Conservation (phyloP, 192 early-diverging fungal genomes). For the Obelidium mucronatum region DNA sequence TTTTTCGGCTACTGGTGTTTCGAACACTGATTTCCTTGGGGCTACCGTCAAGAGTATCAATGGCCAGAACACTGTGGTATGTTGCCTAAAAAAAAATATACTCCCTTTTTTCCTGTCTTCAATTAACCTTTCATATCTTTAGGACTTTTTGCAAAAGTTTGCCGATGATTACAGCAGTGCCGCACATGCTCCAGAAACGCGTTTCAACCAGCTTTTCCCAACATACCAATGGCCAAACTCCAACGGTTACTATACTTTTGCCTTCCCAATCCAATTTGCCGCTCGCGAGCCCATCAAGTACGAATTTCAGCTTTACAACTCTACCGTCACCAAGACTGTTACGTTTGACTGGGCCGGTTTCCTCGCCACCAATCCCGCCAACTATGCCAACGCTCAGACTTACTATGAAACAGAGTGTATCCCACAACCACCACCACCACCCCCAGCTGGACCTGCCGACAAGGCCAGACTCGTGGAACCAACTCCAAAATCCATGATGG, state of each 20-base stretch:
- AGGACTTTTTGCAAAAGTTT: constrained; percentile 32
- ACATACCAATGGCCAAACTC: constrained; percentile 8
- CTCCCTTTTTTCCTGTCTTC: no score
- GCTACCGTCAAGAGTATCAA: constrained; percentile 15
- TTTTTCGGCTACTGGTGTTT: neutral
- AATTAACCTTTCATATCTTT: neutral
- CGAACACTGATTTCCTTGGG: neutral
- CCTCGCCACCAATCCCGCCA: neutral
- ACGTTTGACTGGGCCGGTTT: constrained; percentile 1
- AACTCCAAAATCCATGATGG: no score
- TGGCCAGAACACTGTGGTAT: no score
- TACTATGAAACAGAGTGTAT: neutral
- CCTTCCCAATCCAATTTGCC: neutral
- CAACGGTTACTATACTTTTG: neutral
- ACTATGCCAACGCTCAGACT: neutral
- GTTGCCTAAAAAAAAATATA: no score
- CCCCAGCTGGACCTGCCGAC: neutral
- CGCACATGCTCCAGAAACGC: constrained; percentile 14
- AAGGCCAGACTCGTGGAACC: no score
- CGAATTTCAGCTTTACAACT: neutral
- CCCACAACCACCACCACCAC: neutral
- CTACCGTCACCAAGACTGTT: neutral
- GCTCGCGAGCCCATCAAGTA: neutral
- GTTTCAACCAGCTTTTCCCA: constrained; percentile 25
- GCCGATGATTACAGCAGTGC: constrained; percentile 17